A percentile compares a stretch with the other conserved stretches of the same genome.
Evolutionary conservation across 345 rosid species (phyloP).

Genomic region (Litchi chinensis): DNA sequence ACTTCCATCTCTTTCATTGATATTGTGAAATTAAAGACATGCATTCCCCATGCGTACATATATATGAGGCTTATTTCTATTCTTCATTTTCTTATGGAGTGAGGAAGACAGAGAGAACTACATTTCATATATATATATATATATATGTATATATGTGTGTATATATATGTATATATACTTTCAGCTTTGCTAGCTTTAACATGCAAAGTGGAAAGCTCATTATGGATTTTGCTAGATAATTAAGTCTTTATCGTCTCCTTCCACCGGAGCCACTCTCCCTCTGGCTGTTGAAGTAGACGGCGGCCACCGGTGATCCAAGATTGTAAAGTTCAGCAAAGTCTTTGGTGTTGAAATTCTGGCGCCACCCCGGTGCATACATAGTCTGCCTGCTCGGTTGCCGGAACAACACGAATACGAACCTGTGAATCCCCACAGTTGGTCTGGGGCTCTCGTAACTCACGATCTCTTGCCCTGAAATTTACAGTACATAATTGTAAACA

Average conservation of each 20-base stretch:
- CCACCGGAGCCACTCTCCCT: slow-evolving; percentile 81
- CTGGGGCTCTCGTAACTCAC: neutral
- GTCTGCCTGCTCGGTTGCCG: slow-evolving; percentile 47
- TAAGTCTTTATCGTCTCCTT: slow-evolving; percentile 29
- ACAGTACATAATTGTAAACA: no score
- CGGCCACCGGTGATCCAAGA: slow-evolving; percentile 77
- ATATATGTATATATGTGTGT: no score
- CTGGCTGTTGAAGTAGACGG: slow-evolving; percentile 82
- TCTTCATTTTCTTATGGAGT: no score
- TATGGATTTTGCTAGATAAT: no score
- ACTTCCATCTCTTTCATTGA: neutral
- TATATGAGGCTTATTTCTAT: no score
- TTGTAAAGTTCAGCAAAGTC: slow-evolving; percentile 91
- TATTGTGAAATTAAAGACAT: neutral
- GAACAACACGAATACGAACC: neutral
- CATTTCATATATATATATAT: no score
- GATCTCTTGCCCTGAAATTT: neutral
- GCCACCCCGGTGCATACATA: slow-evolving; percentile 87
- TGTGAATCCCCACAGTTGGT: neutral
- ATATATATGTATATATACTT: no score
- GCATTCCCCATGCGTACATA: neutral
- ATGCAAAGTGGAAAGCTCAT: no score
- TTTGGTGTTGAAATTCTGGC: slow-evolving; percentile 78
- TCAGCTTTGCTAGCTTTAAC: no score
- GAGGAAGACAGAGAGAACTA: no score